Evolutionary conservation across 2,329 filamentous ascomycete genomes (phyloP).

Genomic region (Pseudogymnoascus sp.): DNA sequence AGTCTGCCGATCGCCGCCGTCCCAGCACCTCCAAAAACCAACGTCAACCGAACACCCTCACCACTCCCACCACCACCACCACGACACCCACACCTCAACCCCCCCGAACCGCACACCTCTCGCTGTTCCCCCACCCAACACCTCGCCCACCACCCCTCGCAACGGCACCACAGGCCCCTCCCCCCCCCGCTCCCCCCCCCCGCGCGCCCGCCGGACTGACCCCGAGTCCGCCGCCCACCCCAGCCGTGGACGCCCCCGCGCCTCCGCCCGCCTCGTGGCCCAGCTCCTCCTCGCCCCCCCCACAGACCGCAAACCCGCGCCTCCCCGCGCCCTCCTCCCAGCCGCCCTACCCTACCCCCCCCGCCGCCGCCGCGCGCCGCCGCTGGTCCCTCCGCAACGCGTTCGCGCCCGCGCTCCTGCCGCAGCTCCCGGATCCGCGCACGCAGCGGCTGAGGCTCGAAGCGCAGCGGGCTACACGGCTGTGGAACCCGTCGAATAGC

Average conservation of each 20-base stretch:
- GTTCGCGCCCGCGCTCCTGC: constrained; percentile 19
- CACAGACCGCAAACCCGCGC: constrained; percentile 18
- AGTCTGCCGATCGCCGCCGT: not conserved
- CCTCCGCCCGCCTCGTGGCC: not conserved
- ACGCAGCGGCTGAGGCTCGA: constrained; percentile 17
- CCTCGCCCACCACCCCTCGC: not conserved
- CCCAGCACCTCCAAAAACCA: not conserved
- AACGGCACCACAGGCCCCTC: not conserved
- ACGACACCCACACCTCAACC: not conserved
- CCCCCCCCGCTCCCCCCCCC: not conserved
- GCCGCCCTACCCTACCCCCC: constrained; percentile 22
- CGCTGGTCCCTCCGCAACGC: constrained; percentile 28
- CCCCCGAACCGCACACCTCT: not conserved
- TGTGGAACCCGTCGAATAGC: constrained; percentile 55
- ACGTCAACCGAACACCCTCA: not conserved
- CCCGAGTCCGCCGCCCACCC: not conserved
- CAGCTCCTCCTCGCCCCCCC: constrained; percentile 6
- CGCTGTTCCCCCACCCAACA: not conserved
- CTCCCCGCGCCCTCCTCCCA: constrained; percentile 25
- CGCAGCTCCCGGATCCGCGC: constrained; percentile 22
- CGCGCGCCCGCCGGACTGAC: not conserved
- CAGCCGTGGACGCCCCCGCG: not conserved
- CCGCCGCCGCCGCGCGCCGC: constrained; percentile 14
- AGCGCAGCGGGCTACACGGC: constrained; percentile 30
- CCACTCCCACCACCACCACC: not conserved